These are phyloP conservation scores for Globisporangium apiculatum DNA, from an alignment of 352 stramenopile species.

Conservation along the genomic window DNA sequence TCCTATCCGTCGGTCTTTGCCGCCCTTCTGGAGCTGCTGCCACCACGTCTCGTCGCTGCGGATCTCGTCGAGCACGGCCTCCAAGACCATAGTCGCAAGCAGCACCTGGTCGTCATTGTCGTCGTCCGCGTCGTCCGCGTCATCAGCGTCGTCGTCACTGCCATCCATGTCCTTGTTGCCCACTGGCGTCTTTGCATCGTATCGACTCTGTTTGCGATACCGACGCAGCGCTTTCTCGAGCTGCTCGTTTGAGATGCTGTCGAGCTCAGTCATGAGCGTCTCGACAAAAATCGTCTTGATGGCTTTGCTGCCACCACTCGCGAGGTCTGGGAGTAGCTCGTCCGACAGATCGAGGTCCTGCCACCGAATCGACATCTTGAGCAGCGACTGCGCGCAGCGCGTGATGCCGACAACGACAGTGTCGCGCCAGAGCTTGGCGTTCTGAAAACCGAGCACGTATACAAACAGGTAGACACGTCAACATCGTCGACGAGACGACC, in stretches of 20 bases:
- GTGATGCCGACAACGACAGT: slow-evolving; percentile 44
- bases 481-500: too few species aligned
- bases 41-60: slow-evolving; percentile 54
- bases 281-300: slow-evolving; percentile 39
- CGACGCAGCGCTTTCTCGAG: slow-evolving; percentile 44
- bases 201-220: slow-evolving; percentile 12
- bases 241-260: slow-evolving; percentile 42
- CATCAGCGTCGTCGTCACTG: slow-evolving; percentile 11
- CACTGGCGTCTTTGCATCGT: neutral
- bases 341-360: slow-evolving; percentile 53
- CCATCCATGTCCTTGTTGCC: slow-evolving; percentile 6
- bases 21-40: slow-evolving; percentile 30
- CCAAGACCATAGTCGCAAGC: slow-evolving; percentile 36
- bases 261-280: slow-evolving; percentile 44
- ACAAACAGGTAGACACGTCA: too few species aligned
- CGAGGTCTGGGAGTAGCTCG: slow-evolving; percentile 32
- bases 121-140: slow-evolving; percentile 11
- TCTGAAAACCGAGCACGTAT: slow-evolving; percentile 17
- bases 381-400: slow-evolving; percentile 47
- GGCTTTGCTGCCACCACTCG: neutral
- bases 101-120: slow-evolving; percentile 18
- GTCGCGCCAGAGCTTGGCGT: slow-evolving; percentile 38
- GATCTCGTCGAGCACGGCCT: slow-evolving; percentile 50
- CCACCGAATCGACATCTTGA: slow-evolving; percentile 70
- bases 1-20: slow-evolving; percentile 33